A percentile compares a stretch with the other conserved stretches of the same genome.
phyloP scores from a whole-genome alignment of 1,284 basidiomycete genomes.

The Sporisorium graminicola region DNA sequence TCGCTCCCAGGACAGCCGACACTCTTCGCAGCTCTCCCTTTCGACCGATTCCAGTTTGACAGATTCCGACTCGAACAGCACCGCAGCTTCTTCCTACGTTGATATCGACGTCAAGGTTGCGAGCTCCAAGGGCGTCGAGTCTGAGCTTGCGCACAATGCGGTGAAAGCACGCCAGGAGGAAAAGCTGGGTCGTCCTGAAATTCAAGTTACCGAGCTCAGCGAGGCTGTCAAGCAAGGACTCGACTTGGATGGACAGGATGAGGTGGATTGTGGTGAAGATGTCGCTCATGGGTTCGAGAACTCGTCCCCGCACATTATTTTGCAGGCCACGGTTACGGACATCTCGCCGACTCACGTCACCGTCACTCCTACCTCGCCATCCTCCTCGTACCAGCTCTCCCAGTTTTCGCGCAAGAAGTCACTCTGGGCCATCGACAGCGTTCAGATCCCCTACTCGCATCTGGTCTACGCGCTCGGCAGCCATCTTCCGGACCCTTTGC shows the following conservation, averaged over 20 bases:
- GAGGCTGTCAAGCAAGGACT: conserved; percentile 42
- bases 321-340: conserved; percentile 62
- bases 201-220: conserved; percentile 48
- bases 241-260: conserved; percentile 34
- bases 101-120: conserved; percentile 42
- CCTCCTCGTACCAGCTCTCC: conserved; percentile 34
- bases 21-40: conserved; percentile 37
- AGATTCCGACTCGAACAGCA: conserved; percentile 35
- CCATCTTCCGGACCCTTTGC: conserved; percentile 67
- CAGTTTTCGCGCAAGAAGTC: conserved; percentile 46
- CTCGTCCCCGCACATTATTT: conserved; percentile 61
- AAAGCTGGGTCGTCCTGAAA: conserved; percentile 52
- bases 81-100: conserved; percentile 43
- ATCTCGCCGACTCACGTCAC: conserved; percentile 64
- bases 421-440: conserved; percentile 66
- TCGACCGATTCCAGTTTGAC: conserved; percentile 27
- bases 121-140: conserved; percentile 37
- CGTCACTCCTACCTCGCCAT: conserved; percentile 40
- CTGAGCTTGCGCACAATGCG: conserved; percentile 36
- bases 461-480: conserved; percentile 68
- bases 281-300: conserved; percentile 53
- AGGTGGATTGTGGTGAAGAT: conserved; percentile 19
- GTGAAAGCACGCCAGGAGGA: conserved; percentile 41
- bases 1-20: conserved; percentile 41
- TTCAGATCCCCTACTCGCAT: conserved; percentile 66